These are phyloP conservation scores for Solanum virginianum DNA, from an alignment of 257 asterid species.

Conservation along the genomic window DNA sequence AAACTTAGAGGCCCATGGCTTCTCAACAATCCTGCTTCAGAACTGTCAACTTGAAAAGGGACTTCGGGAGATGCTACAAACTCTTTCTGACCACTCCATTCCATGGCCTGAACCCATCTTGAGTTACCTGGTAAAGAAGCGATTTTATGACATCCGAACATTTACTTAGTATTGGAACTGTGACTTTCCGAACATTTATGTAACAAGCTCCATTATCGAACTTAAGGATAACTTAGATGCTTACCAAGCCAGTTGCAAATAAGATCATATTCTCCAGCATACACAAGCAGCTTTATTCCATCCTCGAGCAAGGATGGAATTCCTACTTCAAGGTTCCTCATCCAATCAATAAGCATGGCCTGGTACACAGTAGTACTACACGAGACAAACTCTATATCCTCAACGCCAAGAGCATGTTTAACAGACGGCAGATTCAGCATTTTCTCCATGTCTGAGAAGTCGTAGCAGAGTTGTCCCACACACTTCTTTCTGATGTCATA, in stretches of 20 bases:
- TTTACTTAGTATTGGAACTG: neutral
- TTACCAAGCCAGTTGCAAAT: slow-evolving; percentile 34
- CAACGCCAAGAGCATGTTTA: slow-evolving; percentile 25
- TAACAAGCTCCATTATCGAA: neutral
- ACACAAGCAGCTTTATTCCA: slow-evolving; percentile 18
- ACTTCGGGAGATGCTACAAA: slow-evolving; percentile 47
- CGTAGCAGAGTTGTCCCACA: slow-evolving; percentile 20
- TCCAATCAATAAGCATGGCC: slow-evolving; percentile 25
- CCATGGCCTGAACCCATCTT: slow-evolving; percentile 95
- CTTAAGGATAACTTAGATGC: neutral
- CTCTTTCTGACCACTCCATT: slow-evolving; percentile 81
- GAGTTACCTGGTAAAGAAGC: slow-evolving; percentile 55
- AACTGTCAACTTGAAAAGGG: slow-evolving; percentile 56
- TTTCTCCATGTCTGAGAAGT: slow-evolving; percentile 28
- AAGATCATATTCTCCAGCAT: slow-evolving; percentile 33
- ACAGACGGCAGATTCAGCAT: slow-evolving; percentile 12
- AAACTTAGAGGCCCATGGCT: slow-evolving; percentile 77
- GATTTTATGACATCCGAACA: neutral
- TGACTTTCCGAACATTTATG: neutral
- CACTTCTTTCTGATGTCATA: slow-evolving; percentile 27
- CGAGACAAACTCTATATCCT: slow-evolving; percentile 21
- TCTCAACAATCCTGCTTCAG: slow-evolving; percentile 69
- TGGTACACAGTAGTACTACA: slow-evolving; percentile 19
- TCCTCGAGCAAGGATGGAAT: slow-evolving; percentile 25
- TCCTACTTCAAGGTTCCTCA: slow-evolving; percentile 24